A percentile compares a stretch with the other conserved stretches of the same genome.
phyloP scores from a whole-genome alignment of 768 basidiomycete species.

The Lactifluus rugatus region DNA sequence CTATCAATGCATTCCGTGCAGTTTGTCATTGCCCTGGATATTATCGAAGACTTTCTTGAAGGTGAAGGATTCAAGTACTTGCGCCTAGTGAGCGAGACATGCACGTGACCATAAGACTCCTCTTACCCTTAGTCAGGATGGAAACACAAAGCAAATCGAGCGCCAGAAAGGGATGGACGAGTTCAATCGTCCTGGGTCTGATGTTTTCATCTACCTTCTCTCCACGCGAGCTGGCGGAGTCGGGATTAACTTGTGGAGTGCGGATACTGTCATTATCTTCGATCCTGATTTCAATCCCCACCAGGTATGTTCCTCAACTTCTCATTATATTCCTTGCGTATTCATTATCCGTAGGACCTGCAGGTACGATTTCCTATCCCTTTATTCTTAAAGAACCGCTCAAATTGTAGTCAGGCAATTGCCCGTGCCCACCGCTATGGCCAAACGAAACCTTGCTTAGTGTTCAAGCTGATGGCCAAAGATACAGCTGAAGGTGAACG shows the following conservation, averaged over 20 bases:
- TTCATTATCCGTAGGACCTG: constrained; percentile 49
- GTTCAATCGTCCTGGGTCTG: constrained; percentile 82
- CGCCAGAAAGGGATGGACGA: constrained; percentile 93
- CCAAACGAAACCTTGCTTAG: constrained; percentile 87
- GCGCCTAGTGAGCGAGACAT: constrained; percentile 46
- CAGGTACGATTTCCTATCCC: constrained; percentile 48
- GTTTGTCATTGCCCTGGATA: constrained; percentile 82
- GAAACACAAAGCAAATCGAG: constrained; percentile 72
- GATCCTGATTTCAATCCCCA: constrained; percentile 99
- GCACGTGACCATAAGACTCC: constrained; percentile 2
- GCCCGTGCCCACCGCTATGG: constrained; percentile 91
- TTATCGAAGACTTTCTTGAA: constrained; percentile 79
- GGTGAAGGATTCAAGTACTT: constrained; percentile 77
- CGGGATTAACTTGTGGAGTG: constrained; percentile 52
- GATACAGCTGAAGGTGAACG: constrained; percentile 76
- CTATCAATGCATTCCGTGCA: constrained; percentile 25
- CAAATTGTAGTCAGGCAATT: constrained; percentile 55
- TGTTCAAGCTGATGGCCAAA: constrained; percentile 95
- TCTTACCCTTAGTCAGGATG: constrained; percentile 50
- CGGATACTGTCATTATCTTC: constrained; percentile 82
- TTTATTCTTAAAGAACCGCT: not conserved
- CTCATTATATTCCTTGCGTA: not conserved
- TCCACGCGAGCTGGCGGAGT: constrained; percentile 62
- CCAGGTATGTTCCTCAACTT: constrained; percentile 41
- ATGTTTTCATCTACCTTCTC: constrained; percentile 84